A percentile compares a stretch with the other conserved stretches of the same genome.
phyloP scores from a whole-genome alignment of 2,329 filamentous ascomycete species.

The Penicillium nordicum region DNA sequence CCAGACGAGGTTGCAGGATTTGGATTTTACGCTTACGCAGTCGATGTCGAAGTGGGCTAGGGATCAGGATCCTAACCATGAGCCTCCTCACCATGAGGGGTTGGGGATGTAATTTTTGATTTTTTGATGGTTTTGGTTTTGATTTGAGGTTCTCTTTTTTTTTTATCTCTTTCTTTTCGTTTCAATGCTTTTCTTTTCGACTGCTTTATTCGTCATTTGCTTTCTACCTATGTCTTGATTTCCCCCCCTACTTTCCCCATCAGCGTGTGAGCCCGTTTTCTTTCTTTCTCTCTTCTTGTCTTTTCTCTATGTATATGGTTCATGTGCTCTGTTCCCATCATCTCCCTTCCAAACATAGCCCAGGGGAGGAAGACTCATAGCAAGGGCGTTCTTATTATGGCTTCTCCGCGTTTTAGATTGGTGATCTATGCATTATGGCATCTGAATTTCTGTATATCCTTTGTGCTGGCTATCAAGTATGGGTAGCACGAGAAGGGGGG shows the following conservation, averaged over 20 bases:
- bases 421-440: conserved; percentile 6
- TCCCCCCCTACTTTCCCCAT: neutral
- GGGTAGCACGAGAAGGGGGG: conserved; percentile 2
- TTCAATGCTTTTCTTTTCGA: too few relatives aligned
- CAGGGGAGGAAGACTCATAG: conserved; percentile 15
- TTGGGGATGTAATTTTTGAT: conserved; percentile 18
- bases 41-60: conserved; percentile 24
- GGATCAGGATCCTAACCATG: conserved; percentile 22
- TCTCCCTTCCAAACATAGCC: conserved; percentile 4
- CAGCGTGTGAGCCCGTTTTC: neutral
- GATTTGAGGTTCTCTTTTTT: neutral
- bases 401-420: conserved; percentile 7
- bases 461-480: neutral
- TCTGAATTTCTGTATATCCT: neutral
- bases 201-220: neutral
- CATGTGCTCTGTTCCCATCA: neutral
- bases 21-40: conserved; percentile 18
- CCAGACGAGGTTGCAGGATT: conserved; percentile 16
- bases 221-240: neutral
- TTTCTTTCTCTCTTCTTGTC: neutral
- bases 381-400: conserved; percentile 18
- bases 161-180: neutral
- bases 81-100: conserved; percentile 21
- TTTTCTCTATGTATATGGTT: conserved; percentile 3
- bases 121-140: neutral